Conservation (phyloP, 306 rosid species). For the Begonia fuchsioides region DNA sequence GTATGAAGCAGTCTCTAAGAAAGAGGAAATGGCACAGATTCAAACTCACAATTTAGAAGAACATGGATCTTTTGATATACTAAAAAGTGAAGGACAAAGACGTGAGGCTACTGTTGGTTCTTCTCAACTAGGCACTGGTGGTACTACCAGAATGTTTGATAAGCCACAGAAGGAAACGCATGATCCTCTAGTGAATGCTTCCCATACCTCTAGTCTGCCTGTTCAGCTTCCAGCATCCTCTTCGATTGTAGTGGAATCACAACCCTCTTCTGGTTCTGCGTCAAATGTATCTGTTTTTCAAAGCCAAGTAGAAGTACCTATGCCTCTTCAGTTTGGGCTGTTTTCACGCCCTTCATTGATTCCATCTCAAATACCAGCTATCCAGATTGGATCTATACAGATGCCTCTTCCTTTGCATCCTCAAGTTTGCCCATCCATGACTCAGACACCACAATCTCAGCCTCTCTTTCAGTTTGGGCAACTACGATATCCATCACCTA, state of each 20-base stretch:
- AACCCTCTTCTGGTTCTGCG: slow-evolving; percentile 30
- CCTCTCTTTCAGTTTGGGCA: slow-evolving; percentile 94
- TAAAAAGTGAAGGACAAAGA: slow-evolving; percentile 20
- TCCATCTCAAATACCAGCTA: slow-evolving; percentile 90
- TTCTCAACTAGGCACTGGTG: slow-evolving; percentile 28
- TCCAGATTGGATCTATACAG: slow-evolving; percentile 96
- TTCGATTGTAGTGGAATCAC: slow-evolving; percentile 31
- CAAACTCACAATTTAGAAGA: slow-evolving; percentile 28
- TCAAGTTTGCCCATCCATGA: slow-evolving; percentile 52
- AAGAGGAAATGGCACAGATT: slow-evolving; percentile 34
- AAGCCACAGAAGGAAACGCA: slow-evolving; percentile 38
- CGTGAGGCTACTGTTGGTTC: slow-evolving; percentile 32
- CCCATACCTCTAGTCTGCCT: slow-evolving; percentile 30
- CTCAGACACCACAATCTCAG: slow-evolving; percentile 67
- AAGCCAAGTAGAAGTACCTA: slow-evolving; percentile 59
- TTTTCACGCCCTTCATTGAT: slow-evolving; percentile 94
- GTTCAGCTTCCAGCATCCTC: slow-evolving; percentile 32
- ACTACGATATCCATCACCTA: slow-evolving; percentile 64
- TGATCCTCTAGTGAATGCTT: slow-evolving; percentile 31
- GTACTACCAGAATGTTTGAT: slow-evolving; percentile 34
- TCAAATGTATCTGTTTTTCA: slow-evolving; percentile 32
- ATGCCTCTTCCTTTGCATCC: slow-evolving; percentile 94
- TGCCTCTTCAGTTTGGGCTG: slow-evolving; percentile 93
- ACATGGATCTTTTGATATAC: slow-evolving; percentile 32
- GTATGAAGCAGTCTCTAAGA: slow-evolving; percentile 40